Percentiles rank a stretch among this genome's conserved stretches.
phyloP scores from a whole-genome alignment of 2,329 filamentous ascomycete species.

The Fusarium caatingaense region DNA sequence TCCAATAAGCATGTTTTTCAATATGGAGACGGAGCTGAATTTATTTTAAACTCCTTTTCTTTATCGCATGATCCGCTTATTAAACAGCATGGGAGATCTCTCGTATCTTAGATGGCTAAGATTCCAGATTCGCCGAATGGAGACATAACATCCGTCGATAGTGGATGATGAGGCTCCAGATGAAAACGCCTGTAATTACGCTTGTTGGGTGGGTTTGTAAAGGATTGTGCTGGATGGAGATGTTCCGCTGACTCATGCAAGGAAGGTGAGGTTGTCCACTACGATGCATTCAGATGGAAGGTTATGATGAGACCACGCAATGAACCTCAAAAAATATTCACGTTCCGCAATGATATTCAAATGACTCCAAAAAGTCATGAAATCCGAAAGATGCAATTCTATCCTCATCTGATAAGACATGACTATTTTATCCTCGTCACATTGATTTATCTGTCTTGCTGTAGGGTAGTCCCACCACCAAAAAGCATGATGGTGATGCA shows the following conservation, averaged over 20 bases:
- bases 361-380: accelerated
- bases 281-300: not conserved
- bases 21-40: conserved; percentile 13
- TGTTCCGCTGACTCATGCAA: not conserved
- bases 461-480: not conserved
- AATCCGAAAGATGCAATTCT: accelerated
- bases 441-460: not conserved
- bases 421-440: not conserved
- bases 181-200: not conserved
- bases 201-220: not conserved
- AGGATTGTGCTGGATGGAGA: not conserved
- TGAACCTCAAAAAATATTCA: accelerated
- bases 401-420: accelerated
- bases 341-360: accelerated
- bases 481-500: not conserved
- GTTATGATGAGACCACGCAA: not conserved
- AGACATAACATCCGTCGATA: conserved; percentile 16
- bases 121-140: conserved; percentile 1
- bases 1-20: not conserved
- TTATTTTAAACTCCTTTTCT: conserved; percentile 10
- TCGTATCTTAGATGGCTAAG: conserved; percentile 23
- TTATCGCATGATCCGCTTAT: conserved; percentile 24
- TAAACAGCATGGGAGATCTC: conserved; percentile 22
- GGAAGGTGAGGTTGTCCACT: no score
- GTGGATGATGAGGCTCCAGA: not conserved